Percentiles rank a stretch among this genome's conserved stretches.
Conservation (phyloP, 2,329 filamentous ascomycete species). For the Colletotrichum musicola region DNA sequence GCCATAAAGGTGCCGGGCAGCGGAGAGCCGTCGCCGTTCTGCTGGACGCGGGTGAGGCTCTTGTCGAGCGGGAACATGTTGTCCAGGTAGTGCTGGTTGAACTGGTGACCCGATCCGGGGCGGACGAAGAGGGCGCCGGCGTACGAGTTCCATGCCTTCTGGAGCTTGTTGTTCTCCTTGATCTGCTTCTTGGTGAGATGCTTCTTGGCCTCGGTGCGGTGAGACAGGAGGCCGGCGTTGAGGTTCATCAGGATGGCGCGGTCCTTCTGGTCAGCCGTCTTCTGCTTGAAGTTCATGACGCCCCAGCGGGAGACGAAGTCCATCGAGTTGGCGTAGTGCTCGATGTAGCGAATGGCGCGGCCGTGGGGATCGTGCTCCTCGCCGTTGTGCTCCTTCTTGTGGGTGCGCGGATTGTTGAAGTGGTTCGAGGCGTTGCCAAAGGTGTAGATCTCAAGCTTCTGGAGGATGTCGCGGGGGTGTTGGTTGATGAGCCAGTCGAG, state of each 20-base stretch:
- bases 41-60: slow-evolving; percentile 22
- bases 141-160: slow-evolving; percentile 65
- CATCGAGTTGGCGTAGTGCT: slow-evolving; percentile 81
- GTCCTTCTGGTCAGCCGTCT: slow-evolving; percentile 49
- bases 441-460: slow-evolving; percentile 81
- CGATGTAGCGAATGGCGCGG: slow-evolving; percentile 75
- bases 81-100: slow-evolving; percentile 72
- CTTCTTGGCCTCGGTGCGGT: slow-evolving; percentile 47
- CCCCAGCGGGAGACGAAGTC: slow-evolving; percentile 84
- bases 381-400: slow-evolving; percentile 53
- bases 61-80: slow-evolving; percentile 65
- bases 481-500: slow-evolving; percentile 84
- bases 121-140: slow-evolving; percentile 72
- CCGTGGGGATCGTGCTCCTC: slow-evolving; percentile 48
- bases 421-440: slow-evolving; percentile 85
- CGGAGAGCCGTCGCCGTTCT: slow-evolving; percentile 28
- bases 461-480: slow-evolving; percentile 72
- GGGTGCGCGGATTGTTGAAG: slow-evolving; percentile 79
- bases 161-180: slow-evolving; percentile 12
- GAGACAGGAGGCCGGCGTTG: slow-evolving; percentile 9
- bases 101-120: slow-evolving; percentile 67
- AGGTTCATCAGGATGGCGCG: slow-evolving; percentile 45
- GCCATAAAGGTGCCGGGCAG: slow-evolving; percentile 16
- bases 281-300: slow-evolving; percentile 71
- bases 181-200: slow-evolving; percentile 16